Percentiles rank a stretch among this genome's conserved stretches.
These are phyloP conservation scores for Babesia ovis DNA, from an alignment of 169 alveolate species.

Conservation along the genomic window DNA sequence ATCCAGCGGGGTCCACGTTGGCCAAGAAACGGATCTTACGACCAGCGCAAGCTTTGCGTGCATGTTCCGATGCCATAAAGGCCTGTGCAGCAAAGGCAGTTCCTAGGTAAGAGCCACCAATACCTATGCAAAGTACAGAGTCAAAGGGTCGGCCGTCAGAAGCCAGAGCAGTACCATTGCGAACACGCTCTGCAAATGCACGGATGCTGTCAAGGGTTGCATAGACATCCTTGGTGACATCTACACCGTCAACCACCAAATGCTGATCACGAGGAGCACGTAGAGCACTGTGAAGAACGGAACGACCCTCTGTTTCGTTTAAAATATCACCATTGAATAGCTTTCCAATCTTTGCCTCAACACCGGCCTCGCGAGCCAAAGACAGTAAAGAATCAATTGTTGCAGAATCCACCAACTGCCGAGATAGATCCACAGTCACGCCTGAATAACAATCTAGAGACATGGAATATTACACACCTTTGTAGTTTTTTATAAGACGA, in stretches of 20 bases:
- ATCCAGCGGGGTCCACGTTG: constrained; percentile 98
- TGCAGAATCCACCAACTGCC: constrained; percentile 50
- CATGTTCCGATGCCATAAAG: constrained; percentile 53
- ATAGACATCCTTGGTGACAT: constrained; percentile 44
- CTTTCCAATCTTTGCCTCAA: constrained; percentile 61
- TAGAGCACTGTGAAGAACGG: constrained; percentile 96
- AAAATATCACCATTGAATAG: constrained; percentile 87
- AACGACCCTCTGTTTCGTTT: constrained; percentile 93
- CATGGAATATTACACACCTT: constrained; percentile 15
- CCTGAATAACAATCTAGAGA: constrained; percentile 15
- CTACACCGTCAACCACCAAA: constrained; percentile 22
- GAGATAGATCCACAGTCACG: constrained; percentile 60
- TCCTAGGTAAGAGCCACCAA: constrained; percentile 99
- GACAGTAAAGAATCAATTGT: constrained; percentile 36
- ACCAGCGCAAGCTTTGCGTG: constrained; percentile 57
- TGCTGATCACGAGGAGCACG: constrained; percentile 72
- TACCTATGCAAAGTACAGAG: constrained; percentile 93
- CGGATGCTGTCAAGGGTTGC: constrained; percentile 76
- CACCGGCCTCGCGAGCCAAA: constrained; percentile 31
- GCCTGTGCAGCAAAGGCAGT: constrained; percentile 92
- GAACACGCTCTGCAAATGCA: constrained; percentile 72
- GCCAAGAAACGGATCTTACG: constrained; percentile 92
- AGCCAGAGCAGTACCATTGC: constrained; percentile 89
- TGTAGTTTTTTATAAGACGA: constrained; percentile 28
- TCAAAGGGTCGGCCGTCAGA: constrained; percentile 88